A percentile compares a stretch with the other conserved stretches of the same genome.
Evolutionary conservation across 2,329 filamentous ascomycete genomes (phyloP).

Genomic region (Colletotrichum lindemuthianum): DNA sequence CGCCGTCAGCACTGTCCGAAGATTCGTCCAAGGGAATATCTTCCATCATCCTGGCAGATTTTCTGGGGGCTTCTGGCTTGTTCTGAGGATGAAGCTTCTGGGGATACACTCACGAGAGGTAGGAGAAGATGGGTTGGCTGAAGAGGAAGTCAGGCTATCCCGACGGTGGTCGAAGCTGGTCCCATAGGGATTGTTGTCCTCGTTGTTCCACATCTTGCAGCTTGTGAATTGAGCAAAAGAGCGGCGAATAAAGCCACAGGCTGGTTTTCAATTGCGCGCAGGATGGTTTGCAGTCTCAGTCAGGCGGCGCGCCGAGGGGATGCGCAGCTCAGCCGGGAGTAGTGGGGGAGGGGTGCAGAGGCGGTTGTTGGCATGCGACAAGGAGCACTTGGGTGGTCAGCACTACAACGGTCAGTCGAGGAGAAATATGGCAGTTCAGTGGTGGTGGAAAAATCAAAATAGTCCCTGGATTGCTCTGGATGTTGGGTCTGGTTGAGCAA

Average conservation of each 20-base stretch:
- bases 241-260: constrained; percentile 25
- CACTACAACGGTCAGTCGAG: not conserved
- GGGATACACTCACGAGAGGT: constrained; percentile 57
- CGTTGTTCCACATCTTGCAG: constrained; percentile 93
- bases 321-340: constrained; percentile 34
- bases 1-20: constrained; percentile 52
- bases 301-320: constrained; percentile 25
- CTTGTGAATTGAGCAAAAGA: not conserved
- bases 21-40: constrained; percentile 48
- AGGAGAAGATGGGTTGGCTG: constrained; percentile 72
- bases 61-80: constrained; percentile 12
- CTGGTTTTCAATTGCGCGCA: constrained; percentile 14
- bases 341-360: constrained; percentile 34
- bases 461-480: not conserved
- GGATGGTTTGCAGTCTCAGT: constrained; percentile 30
- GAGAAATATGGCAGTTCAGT: not conserved
- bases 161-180: constrained; percentile 83
- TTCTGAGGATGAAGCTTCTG: constrained; percentile 1
- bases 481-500: constrained; percentile 12
- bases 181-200: constrained; percentile 98
- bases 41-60: constrained; percentile 50
- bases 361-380: constrained; percentile 21
- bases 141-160: constrained; percentile 79
- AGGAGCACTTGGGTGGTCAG: constrained; percentile 2
- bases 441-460: not conserved